phyloP scores from a whole-genome alignment of 2,329 filamentous ascomycete genomes.

The Graphilbum fragrans region DNA sequence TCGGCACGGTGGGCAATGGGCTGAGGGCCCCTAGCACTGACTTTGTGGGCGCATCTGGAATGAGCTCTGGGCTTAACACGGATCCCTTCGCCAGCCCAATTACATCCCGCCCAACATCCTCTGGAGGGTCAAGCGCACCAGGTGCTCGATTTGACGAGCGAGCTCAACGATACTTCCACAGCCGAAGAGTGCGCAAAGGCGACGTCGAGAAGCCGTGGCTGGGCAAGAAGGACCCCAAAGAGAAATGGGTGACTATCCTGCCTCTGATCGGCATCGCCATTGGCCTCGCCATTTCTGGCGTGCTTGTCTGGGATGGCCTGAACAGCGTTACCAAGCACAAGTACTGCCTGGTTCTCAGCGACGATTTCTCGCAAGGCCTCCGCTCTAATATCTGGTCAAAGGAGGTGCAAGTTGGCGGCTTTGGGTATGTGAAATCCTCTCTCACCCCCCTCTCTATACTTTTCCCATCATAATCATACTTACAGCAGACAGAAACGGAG shows the following conservation, averaged over 20 bases:
- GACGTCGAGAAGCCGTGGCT: conserved; percentile 69
- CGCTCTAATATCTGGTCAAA: conserved; percentile 56
- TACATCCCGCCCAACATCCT: conserved; percentile 32
- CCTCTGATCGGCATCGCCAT: conserved; percentile 59
- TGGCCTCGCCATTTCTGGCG: conserved; percentile 54
- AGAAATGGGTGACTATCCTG: conserved; percentile 80
- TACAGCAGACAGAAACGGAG: conserved; percentile 68
- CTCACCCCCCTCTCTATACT: neutral
- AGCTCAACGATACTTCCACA: conserved; percentile 55
- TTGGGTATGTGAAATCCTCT: conserved; percentile 44
- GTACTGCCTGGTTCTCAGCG: conserved; percentile 57
- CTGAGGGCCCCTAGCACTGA: too few relatives aligned
- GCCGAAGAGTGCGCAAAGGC: conserved; percentile 58
- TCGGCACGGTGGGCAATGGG: too few relatives aligned
- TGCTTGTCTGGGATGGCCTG: conserved; percentile 67
- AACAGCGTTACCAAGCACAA: conserved; percentile 60
- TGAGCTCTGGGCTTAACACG: conserved; percentile 4
- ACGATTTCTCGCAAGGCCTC: conserved; percentile 49
- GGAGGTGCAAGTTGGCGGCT: conserved; percentile 64
- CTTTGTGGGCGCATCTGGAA: too few relatives aligned
- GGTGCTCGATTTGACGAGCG: conserved; percentile 23
- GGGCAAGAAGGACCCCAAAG: conserved; percentile 58
- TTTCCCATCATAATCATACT: too few relatives aligned
- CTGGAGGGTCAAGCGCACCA: conserved; percentile 29
- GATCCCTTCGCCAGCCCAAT: conserved; percentile 36